Conservation (phyloP, 2,329 filamentous ascomycete species). For the Microcyclospora pomicola region DNA sequence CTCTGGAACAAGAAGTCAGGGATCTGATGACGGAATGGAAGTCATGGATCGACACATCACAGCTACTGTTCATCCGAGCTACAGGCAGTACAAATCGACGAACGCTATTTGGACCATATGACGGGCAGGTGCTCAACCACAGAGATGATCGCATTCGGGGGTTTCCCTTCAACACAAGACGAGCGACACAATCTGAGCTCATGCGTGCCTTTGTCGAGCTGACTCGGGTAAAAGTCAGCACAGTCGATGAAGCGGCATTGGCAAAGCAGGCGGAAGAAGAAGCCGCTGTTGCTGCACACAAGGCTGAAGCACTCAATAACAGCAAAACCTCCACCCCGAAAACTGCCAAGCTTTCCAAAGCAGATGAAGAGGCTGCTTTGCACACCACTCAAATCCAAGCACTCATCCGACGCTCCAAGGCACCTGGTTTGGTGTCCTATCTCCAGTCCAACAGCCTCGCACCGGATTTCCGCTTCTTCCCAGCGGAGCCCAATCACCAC, state of each 20-base stretch:
- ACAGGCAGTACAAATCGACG: conserved; percentile 75
- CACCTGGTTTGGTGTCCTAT: conserved; percentile 75
- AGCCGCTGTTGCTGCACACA: conserved; percentile 28
- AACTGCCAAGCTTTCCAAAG: conserved; percentile 57
- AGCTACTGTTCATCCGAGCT: conserved; percentile 78
- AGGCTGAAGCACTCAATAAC: conserved; percentile 18
- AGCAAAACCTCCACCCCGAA: conserved; percentile 37
- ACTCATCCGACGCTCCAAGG: conserved; percentile 76
- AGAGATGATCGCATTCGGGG: conserved; percentile 71
- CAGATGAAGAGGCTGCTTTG: conserved; percentile 66
- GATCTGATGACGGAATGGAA: conserved; percentile 75
- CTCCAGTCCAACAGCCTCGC: conserved; percentile 60
- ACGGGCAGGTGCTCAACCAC: conserved; percentile 65
- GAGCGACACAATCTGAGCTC: conserved; percentile 85
- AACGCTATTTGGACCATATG: conserved; percentile 82
- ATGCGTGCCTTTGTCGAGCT: conserved; percentile 92
- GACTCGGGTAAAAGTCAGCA: conserved; percentile 73
- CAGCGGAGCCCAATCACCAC: conserved; percentile 58
- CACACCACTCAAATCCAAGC: conserved; percentile 85
- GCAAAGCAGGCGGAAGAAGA: conserved; percentile 33
- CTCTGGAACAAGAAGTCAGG: conserved; percentile 76
- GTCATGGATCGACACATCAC: conserved; percentile 64
- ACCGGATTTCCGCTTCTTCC: conserved; percentile 62
- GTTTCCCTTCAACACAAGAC: conserved; percentile 84
- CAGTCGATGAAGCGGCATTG: conserved; percentile 55